A percentile compares a stretch with the other conserved stretches of the same genome.
Conservation (phyloP, 768 basidiomycete genomes). For the Hortiboletus flavorubellus region DNA sequence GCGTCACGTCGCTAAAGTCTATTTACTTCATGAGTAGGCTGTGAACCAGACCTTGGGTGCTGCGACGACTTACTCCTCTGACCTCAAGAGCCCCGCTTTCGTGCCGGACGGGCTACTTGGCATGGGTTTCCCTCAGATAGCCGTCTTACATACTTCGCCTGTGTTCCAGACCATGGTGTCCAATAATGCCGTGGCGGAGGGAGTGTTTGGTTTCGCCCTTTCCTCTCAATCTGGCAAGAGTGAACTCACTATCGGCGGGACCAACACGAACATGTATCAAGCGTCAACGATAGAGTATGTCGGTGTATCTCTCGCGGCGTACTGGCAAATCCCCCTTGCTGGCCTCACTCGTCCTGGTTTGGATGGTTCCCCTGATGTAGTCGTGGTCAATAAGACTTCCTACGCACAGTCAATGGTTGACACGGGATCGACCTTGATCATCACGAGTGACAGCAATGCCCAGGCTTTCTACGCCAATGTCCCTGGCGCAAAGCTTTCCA, state of each 20-base stretch:
- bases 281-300: slow-evolving; percentile 39
- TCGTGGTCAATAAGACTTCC: slow-evolving; percentile 22
- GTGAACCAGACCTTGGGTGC: slow-evolving; percentile 42
- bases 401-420: slow-evolving; percentile 34
- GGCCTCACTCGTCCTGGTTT: slow-evolving; percentile 25
- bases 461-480: slow-evolving; percentile 29
- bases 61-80: slow-evolving; percentile 37
- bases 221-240: slow-evolving; percentile 36
- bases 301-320: slow-evolving; percentile 30
- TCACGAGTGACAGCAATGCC: slow-evolving; percentile 25
- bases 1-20: slow-evolving; percentile 1
- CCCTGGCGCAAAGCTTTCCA: slow-evolving; percentile 25
- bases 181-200: slow-evolving; percentile 30
- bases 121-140: slow-evolving; percentile 40
- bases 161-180: slow-evolving; percentile 45
- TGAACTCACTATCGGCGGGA: slow-evolving; percentile 58
- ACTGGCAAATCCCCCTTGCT: slow-evolving; percentile 38
- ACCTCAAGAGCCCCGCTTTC: slow-evolving; percentile 26
- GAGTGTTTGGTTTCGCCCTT: slow-evolving; percentile 50
- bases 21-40: slow-evolving; percentile 24
- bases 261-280: slow-evolving; percentile 43
- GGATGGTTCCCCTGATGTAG: slow-evolving; percentile 18
- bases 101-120: slow-evolving; percentile 42
- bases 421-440: slow-evolving; percentile 29
- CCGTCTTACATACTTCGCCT: slow-evolving; percentile 33